Percentiles rank a stretch among this genome's conserved stretches.
Conservation (phyloP, 108 stramenopile species). For the Schizochytrium sp. region DNA sequence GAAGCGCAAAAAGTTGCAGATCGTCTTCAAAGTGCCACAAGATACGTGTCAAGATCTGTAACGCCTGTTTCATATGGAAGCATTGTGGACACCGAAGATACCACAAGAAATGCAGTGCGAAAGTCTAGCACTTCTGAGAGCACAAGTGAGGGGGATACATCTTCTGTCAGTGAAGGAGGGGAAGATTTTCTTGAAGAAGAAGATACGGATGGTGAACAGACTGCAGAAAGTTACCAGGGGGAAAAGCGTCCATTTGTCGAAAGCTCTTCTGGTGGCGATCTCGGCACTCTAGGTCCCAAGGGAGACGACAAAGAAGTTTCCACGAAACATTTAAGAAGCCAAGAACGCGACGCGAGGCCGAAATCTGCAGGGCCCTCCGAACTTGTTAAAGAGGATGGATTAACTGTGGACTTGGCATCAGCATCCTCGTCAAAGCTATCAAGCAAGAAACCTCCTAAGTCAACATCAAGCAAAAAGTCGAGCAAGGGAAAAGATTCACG, state of each 20-base stretch:
- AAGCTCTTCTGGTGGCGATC: neutral
- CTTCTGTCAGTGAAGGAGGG: neutral
- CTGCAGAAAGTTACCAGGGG: neutral
- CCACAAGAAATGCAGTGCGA: neutral
- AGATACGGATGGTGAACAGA: neutral
- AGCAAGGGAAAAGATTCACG: too few species aligned
- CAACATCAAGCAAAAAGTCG: too few species aligned
- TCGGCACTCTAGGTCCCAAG: neutral
- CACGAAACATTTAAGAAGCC: neutral
- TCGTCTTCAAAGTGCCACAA: slow-evolving; percentile 33
- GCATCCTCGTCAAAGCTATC: too few species aligned
- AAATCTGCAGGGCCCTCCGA: neutral
- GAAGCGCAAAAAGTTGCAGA: slow-evolving; percentile 41
- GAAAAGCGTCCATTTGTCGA: neutral
- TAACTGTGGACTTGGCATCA: too few species aligned
- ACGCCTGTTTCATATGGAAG: slow-evolving; percentile 15
- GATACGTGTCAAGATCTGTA: slow-evolving; percentile 4
- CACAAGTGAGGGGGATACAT: neutral
- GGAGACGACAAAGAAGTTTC: neutral
- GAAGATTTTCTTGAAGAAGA: neutral
- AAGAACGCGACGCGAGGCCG: neutral
- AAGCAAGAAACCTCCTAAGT: too few species aligned
- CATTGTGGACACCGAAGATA: neutral
- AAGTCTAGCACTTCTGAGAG: neutral
- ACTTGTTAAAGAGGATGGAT: neutral